phyloP scores from a whole-genome alignment of 495 filamentous ascomycete genomes.

The Mycothermus thermophilus region DNA sequence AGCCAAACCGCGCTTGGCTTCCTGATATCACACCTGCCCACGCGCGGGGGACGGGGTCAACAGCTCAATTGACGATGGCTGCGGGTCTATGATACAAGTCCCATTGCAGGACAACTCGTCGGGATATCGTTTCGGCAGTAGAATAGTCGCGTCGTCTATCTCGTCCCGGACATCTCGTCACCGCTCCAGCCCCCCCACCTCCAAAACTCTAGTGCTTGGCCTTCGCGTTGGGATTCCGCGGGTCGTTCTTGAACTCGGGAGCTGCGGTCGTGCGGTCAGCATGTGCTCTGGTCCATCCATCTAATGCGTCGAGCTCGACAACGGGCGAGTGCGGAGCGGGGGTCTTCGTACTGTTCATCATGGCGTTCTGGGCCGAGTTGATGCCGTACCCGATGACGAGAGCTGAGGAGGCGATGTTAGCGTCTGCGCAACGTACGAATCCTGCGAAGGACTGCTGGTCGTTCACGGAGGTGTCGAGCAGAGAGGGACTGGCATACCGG shows the following conservation, averaged over 20 bases:
- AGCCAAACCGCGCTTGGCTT: background rate
- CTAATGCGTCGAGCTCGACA: too few relatives aligned
- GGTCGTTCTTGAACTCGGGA: constrained; percentile 91
- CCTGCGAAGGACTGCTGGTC: too few relatives aligned
- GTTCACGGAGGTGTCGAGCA: too few relatives aligned
- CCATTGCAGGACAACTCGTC: constrained; percentile 6
- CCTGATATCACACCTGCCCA: constrained; percentile 1
- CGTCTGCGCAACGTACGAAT: too few relatives aligned
- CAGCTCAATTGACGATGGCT: constrained; percentile 22
- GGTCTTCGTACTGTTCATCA: constrained; percentile 53
- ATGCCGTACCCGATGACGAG: constrained; percentile 74
- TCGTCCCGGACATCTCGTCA: too few relatives aligned
- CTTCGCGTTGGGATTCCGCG: constrained; percentile 68
- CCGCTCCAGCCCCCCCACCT: too few relatives aligned
- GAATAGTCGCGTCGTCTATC: constrained; percentile 9
- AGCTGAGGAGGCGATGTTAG: constrained; percentile 36
- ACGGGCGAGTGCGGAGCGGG: too few relatives aligned
- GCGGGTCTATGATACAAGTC: constrained; percentile 22
- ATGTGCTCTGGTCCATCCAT: too few relatives aligned
- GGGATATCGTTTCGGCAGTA: constrained; percentile 10
- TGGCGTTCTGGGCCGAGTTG: constrained; percentile 55
- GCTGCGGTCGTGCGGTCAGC: constrained; percentile 37
- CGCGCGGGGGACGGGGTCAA: constrained; percentile 1
- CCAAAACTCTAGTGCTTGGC: constrained; percentile 35
- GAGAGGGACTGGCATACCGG: constrained; percentile 55